A percentile compares a stretch with the other conserved stretches of the same genome.
Conservation (phyloP, 192 early-diverging fungal species). For the Umbelopsis vinacea region DNA sequence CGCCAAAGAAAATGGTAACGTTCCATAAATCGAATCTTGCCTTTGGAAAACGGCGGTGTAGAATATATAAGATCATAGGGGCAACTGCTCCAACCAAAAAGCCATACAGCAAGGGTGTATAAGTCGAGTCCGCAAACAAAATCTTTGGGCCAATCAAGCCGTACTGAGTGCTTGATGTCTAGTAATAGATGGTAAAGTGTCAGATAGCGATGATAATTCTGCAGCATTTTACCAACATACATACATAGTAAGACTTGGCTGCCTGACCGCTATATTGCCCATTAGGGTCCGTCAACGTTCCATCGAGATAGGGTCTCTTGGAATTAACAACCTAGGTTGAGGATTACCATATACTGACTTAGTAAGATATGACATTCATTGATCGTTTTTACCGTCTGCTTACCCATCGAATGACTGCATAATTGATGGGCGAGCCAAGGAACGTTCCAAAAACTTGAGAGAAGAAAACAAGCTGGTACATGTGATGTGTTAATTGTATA, state of each 20-base stretch:
- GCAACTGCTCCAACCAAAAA: slow-evolving; percentile 9
- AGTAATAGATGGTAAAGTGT: not conserved
- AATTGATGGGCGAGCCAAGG: slow-evolving; percentile 48
- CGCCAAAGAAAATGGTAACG: slow-evolving; percentile 9
- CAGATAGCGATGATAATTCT: not conserved
- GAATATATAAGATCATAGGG: slow-evolving; percentile 1
- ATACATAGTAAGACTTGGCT: slow-evolving; percentile 17
- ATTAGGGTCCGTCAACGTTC: slow-evolving; percentile 42
- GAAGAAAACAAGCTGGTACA: slow-evolving; percentile 1
- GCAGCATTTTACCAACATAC: not conserved
- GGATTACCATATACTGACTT: not conserved
- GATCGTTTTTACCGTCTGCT: not conserved
- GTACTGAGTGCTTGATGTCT: slow-evolving; percentile 13
- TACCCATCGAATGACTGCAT: slow-evolving; percentile 43
- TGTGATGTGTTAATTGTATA: not conserved
- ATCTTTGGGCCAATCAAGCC: slow-evolving; percentile 13
- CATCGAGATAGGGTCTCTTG: slow-evolving; percentile 50
- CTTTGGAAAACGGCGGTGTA: not conserved
- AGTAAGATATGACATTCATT: not conserved
- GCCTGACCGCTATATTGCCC: slow-evolving; percentile 44
- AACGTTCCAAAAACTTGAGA: slow-evolving; percentile 50
- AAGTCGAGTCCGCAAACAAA: slow-evolving; percentile 8
- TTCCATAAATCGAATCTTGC: slow-evolving; percentile 12
- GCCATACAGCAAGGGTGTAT: slow-evolving; percentile 6
- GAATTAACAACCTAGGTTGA: slow-evolving; percentile 37